A percentile compares a stretch with the other conserved stretches of the same genome.
phyloP scores from a whole-genome alignment of 1,284 basidiomycete species.

The Coniferiporia sulphurascens region DNA sequence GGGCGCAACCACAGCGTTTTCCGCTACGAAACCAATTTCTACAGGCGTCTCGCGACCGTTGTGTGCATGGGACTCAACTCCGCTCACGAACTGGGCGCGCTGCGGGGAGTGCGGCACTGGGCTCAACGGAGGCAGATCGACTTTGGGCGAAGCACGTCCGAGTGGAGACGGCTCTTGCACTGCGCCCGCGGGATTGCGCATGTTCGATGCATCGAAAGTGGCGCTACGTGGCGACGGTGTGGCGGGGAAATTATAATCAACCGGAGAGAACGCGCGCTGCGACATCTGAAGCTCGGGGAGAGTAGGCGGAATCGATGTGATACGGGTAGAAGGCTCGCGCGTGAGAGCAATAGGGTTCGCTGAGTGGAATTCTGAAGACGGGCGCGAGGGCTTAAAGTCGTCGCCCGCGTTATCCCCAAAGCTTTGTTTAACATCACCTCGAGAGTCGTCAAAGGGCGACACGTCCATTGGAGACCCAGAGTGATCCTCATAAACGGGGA shows the following conservation, averaged over 20 bases:
- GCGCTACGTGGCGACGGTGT: constrained; percentile 27
- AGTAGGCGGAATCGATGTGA: constrained; percentile 46
- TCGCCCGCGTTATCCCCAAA: background rate
- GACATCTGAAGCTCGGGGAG: constrained; percentile 46
- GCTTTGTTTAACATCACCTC: constrained; percentile 5
- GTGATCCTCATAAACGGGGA: constrained; percentile 8
- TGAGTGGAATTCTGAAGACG: constrained; percentile 33
- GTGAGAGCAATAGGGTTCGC: constrained; percentile 35
- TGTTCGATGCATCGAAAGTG: constrained; percentile 25
- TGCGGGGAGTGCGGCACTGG: constrained; percentile 17
- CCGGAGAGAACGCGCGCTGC: constrained; percentile 32
- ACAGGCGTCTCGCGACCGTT: constrained; percentile 22
- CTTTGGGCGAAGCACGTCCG: constrained; percentile 12
- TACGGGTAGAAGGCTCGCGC: constrained; percentile 33
- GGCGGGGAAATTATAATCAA: constrained; percentile 30
- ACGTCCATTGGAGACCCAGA: background rate
- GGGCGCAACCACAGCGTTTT: background rate
- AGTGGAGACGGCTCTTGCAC: constrained; percentile 19
- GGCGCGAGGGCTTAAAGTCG: constrained; percentile 24
- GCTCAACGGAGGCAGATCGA: constrained; percentile 18
- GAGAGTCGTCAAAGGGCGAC: background rate
- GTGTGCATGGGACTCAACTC: constrained; percentile 11
- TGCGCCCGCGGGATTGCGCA: constrained; percentile 10
- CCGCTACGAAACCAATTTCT: constrained; percentile 19
- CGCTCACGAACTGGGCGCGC: constrained; percentile 17